A percentile compares a stretch with the other conserved stretches of the same genome.
Evolutionary conservation across 139 green algal genomes (phyloP).

Genomic region (Coelastrella sp.): DNA sequence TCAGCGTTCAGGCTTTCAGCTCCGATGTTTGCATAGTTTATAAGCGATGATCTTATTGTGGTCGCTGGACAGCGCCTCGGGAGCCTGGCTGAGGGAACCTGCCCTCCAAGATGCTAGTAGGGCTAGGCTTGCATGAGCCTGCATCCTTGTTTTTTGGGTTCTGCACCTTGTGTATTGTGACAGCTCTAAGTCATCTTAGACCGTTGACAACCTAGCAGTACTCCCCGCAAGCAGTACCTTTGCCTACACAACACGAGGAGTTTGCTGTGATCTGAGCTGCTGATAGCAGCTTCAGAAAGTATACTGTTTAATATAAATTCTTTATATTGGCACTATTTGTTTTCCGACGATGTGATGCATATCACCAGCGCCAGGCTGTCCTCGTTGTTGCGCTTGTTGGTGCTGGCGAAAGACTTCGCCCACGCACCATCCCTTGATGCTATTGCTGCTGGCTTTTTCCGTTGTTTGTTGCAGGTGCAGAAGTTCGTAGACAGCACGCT

Average conservation of each 20-base stretch:
- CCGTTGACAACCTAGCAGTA: background rate
- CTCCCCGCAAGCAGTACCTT: conserved; percentile 8
- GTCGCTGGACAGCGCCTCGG: background rate
- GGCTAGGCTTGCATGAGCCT: background rate
- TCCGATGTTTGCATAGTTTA: background rate
- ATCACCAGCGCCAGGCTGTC: background rate
- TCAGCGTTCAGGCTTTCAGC: background rate
- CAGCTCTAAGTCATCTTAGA: background rate
- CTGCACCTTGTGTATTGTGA: background rate
- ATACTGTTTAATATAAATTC: too few species aligned
- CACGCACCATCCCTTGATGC: too few species aligned
- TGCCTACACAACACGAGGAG: background rate
- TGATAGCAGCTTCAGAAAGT: too few species aligned
- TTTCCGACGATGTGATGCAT: too few species aligned
- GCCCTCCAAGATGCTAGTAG: background rate
- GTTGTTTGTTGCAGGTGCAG: background rate
- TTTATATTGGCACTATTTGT: too few species aligned
- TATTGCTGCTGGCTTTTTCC: too few species aligned
- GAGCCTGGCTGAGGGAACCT: background rate
- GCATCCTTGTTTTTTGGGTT: background rate
- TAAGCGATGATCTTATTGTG: background rate
- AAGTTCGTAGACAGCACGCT: background rate
- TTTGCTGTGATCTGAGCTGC: too few species aligned
- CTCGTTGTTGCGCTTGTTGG: too few species aligned
- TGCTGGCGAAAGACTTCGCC: too few species aligned